Evolutionary conservation across 177 flowering plant species (phyloP).

Genomic region (Tripterygium wilfordii): DNA sequence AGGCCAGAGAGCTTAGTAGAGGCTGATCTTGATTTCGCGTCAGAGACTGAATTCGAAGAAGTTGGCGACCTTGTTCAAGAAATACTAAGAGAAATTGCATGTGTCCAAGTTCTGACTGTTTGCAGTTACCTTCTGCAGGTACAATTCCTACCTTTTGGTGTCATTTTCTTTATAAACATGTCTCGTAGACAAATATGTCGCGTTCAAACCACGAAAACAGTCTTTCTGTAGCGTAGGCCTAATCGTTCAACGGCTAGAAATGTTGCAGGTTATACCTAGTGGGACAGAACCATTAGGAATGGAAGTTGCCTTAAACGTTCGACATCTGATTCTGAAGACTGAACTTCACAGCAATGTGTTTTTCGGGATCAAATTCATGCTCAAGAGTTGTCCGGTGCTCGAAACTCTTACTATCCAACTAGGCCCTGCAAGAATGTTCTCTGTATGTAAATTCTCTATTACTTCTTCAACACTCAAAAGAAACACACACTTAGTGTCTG

Average conservation of each 20-base stretch:
- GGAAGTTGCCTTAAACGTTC: slow-evolving; percentile 8
- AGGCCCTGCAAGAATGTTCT: slow-evolving; percentile 3
- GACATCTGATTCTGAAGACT: slow-evolving; percentile 19
- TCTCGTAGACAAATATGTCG: no score
- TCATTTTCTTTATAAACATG: neutral
- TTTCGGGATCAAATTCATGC: slow-evolving; percentile 18
- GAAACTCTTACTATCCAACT: slow-evolving; percentile 20
- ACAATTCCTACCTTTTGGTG: neutral
- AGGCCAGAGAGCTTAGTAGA: neutral
- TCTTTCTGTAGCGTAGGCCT: no score
- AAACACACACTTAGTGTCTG: no score
- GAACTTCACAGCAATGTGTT: slow-evolving; percentile 19
- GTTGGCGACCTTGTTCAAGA: slow-evolving; percentile 10
- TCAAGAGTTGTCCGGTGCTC: slow-evolving; percentile 18
- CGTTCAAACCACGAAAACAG: no score
- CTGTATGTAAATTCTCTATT: slow-evolving; percentile 6
- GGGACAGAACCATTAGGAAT: slow-evolving; percentile 13
- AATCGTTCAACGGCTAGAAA: no score
- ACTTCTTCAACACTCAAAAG: no score
- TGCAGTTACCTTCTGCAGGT: slow-evolving; percentile 33
- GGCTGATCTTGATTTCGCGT: slow-evolving; percentile 18
- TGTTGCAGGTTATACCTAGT: slow-evolving; percentile 12
- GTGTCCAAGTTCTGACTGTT: slow-evolving; percentile 16
- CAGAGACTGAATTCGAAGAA: slow-evolving; percentile 2
- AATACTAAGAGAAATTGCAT: neutral